phyloP scores from a whole-genome alignment of 2,329 filamentous ascomycete genomes.

The Aaosphaeria arxii region DNA sequence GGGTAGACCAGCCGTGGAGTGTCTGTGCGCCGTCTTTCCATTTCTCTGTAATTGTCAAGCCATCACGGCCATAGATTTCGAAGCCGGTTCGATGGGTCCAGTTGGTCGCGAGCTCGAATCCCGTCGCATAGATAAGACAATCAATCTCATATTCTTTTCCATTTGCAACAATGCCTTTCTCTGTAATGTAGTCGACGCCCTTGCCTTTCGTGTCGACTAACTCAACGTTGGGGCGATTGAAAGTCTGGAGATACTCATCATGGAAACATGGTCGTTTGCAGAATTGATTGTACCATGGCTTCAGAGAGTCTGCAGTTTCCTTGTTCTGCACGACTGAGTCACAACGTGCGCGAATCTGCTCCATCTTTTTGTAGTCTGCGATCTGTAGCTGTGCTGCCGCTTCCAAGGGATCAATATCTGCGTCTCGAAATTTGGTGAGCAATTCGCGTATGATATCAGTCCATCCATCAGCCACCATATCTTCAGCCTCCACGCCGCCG shows the following conservation, averaged over 20 bases:
- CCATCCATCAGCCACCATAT: constrained; percentile 54
- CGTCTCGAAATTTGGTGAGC: constrained; percentile 3
- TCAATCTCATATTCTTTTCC: constrained; percentile 50
- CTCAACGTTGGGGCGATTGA: constrained; percentile 58
- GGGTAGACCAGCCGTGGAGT: constrained; percentile 50
- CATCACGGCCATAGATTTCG: constrained; percentile 44
- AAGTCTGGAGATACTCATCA: constrained; percentile 57
- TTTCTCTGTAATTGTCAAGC: constrained; percentile 45
- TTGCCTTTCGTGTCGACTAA: constrained; percentile 59
- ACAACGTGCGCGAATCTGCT: constrained; percentile 47
- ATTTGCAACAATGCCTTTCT: constrained; percentile 47
- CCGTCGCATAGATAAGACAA: constrained; percentile 47
- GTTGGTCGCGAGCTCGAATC: constrained; percentile 38
- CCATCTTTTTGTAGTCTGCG: constrained; percentile 38
- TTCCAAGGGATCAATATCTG: constrained; percentile 11
- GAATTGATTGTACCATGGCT: constrained; percentile 60
- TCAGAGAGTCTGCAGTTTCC: constrained; percentile 51
- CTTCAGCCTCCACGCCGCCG: constrained; percentile 19
- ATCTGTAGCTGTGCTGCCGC: constrained; percentile 15
- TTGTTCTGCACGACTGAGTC: constrained; percentile 54
- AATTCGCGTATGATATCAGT: constrained; percentile 28
- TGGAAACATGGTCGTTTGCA: constrained; percentile 65
- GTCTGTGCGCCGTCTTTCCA: constrained; percentile 48
- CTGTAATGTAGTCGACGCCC: constrained; percentile 43
- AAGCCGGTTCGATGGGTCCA: constrained; percentile 33